A percentile compares a stretch with the other conserved stretches of the same genome.
Conservation (phyloP, 805 yeast species). For the Saturnispora mendoncae region DNA sequence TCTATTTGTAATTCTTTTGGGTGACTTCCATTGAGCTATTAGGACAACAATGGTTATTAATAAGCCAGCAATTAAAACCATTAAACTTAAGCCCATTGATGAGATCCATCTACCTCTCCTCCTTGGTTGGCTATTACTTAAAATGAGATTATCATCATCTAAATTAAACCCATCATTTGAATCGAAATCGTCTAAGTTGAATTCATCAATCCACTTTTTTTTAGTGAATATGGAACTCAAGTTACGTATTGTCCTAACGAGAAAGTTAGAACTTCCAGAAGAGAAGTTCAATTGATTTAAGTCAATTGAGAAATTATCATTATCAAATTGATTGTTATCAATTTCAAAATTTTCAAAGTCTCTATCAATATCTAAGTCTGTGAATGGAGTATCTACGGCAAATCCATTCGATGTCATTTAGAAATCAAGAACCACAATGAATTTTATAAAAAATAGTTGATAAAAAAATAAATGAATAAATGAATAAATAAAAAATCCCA, state of each 20-base stretch:
- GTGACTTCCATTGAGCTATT: neutral
- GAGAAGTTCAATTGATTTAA: slow-evolving; percentile 10
- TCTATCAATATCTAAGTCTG: slow-evolving; percentile 41
- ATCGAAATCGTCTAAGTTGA: slow-evolving; percentile 6
- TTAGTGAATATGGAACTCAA: slow-evolving; percentile 8
- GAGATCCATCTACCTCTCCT: neutral
- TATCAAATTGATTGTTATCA: slow-evolving; percentile 14
- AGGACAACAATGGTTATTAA: neutral
- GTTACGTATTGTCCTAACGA: neutral
- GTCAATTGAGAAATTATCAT: slow-evolving; percentile 15
- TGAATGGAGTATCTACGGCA: slow-evolving; percentile 44
- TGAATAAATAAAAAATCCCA: too few relatives aligned
- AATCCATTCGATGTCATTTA: slow-evolving; percentile 13
- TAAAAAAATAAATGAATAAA: too few relatives aligned
- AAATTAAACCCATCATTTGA: slow-evolving; percentile 5
- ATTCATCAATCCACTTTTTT: slow-evolving; percentile 6
- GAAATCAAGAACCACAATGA: neutral
- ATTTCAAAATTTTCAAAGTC: slow-evolving; percentile 23
- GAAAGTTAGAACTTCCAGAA: neutral
- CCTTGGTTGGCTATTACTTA: neutral
- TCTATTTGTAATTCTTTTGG: slow-evolving; percentile 13
- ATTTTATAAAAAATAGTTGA: too few relatives aligned
- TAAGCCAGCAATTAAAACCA: slow-evolving; percentile 6
- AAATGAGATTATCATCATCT: neutral
- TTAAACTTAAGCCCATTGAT: neutral